Base-by-base conservation (phyloP, 169 alveolate species). In the Eimeria tenella region DNA sequence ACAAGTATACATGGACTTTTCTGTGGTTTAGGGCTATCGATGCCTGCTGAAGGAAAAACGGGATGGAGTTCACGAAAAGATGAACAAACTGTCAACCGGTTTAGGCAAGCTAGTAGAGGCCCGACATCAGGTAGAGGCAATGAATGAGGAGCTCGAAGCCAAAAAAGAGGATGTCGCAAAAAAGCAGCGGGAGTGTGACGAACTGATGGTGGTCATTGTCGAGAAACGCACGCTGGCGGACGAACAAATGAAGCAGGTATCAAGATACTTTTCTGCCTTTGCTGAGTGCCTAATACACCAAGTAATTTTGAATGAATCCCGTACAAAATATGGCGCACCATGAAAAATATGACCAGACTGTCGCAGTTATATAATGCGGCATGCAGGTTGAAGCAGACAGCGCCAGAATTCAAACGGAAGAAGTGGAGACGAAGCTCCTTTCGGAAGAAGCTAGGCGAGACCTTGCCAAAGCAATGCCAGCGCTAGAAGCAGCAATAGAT, bases 401-500 rank as follows among this genome's bases (percentile, higher is more conserved):
- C 75, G 98, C 95, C 56, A 96, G 98, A 62, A 98, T 99, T 53
- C 98, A 97, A 60, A 98, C 98, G 93, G 99, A 98, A 70, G 98
- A 98, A 94, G 97, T 93, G 93, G 99, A 98, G 89, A 98, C 99
- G n/a, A 97, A 97, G 95, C 97, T 97, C 62, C 95, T 99, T 71
- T 99, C 99, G 25, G 99, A 97, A 60, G 99, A 98, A 94, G 99
- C 99, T 60, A 98, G 98, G 68, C 96, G 97, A 15, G 99, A 99
- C 93, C 98, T 99, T 79, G 98, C 98, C 71, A 98, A 98, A 93
- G 99, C 99, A 5, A 98, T 98, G 96, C 99, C 99, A 13, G 99
- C 99, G 11, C 96, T 99, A 84, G 97, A 98, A 58, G 99, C 98
- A 55, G 99, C 99, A 6, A 97, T 98, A 88, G 99, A 98, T 62